phyloP scores from a whole-genome alignment of 1,284 basidiomycete species.

The Tilletia walkeri region DNA sequence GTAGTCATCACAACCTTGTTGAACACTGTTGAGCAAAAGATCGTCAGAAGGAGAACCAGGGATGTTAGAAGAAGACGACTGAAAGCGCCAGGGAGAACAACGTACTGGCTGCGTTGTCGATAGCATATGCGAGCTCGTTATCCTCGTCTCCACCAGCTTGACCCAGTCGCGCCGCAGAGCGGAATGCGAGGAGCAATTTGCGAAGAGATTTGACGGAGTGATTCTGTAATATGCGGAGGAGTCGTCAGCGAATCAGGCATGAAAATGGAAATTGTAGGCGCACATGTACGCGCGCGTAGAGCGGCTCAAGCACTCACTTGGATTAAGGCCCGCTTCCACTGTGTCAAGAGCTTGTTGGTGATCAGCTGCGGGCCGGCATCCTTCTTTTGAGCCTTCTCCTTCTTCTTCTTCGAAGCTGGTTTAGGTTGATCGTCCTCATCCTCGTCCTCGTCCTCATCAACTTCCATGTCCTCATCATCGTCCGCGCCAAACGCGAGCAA shows the following conservation, averaged over 20 bases:
- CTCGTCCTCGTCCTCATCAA: conserved; percentile 40
- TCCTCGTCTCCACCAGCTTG: conserved; percentile 27
- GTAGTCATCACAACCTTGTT: conserved; percentile 85
- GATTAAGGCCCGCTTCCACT: conserved; percentile 88
- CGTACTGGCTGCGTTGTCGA: conserved; percentile 35
- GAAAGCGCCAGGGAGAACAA: neutral
- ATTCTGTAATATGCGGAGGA: conserved; percentile 62
- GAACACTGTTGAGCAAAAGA: conserved; percentile 60
- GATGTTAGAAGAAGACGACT: neutral
- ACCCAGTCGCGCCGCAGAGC: conserved; percentile 37
- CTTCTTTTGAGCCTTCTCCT: conserved; percentile 30
- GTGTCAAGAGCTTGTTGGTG: conserved; percentile 64
- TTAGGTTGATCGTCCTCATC: conserved; percentile 39
- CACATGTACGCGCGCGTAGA: too few species aligned
- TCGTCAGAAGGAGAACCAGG: neutral
- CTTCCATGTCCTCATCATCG: conserved; percentile 26
- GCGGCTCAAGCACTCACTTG: conserved; percentile 62
- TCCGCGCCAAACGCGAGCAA: conserved; percentile 70
- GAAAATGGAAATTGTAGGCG: too few species aligned
- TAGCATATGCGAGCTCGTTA: conserved; percentile 34
- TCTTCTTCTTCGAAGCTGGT: conserved; percentile 26
- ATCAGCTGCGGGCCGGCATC: conserved; percentile 18
- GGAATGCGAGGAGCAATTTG: conserved; percentile 66
- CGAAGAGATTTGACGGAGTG: conserved; percentile 80
- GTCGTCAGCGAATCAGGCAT: neutral